A percentile compares a stretch with the other conserved stretches of the same genome.
phyloP scores from a whole-genome alignment of 2,329 filamentous ascomycete species.

The Hawksworthiomyces lignivorus region DNA sequence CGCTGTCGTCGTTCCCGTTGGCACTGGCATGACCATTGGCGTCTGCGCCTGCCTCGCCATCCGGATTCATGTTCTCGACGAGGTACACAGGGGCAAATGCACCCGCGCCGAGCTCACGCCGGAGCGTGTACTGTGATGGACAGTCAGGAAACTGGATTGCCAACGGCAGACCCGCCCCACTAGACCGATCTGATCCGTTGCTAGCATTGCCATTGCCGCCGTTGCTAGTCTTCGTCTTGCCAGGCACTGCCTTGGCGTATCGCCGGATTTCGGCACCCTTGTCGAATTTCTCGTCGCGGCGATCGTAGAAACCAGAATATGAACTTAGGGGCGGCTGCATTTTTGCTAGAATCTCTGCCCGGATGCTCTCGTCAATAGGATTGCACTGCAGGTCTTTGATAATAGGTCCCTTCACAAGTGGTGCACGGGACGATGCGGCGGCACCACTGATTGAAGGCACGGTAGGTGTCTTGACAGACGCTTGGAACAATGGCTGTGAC shows the following conservation, averaged over 20 bases:
- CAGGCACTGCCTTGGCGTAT: constrained; percentile 61
- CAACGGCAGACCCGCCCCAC: constrained; percentile 51
- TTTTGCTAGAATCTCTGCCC: constrained; percentile 65
- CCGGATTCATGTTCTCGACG: constrained; percentile 61
- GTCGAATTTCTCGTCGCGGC: constrained; percentile 54
- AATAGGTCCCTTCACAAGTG: constrained; percentile 55
- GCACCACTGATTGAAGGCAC: constrained; percentile 30
- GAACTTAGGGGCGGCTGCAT: constrained; percentile 65
- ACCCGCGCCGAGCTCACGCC: constrained; percentile 80
- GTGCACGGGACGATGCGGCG: constrained; percentile 18
- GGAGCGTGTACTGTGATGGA: constrained; percentile 64
- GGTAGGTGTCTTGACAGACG: constrained; percentile 23
- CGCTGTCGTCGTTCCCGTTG: constrained; percentile 32
- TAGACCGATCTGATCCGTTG: constrained; percentile 50
- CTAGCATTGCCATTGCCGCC: constrained; percentile 25
- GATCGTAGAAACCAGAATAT: constrained; percentile 75
- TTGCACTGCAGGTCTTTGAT: constrained; percentile 83
- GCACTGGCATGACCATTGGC: constrained; percentile 36
- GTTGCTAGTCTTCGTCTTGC: constrained; percentile 48
- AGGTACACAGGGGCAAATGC: constrained; percentile 95
- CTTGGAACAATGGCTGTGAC: constrained; percentile 39
- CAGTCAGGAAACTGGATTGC: constrained; percentile 61
- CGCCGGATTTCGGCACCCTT: constrained; percentile 71
- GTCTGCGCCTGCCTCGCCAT: constrained; percentile 32
- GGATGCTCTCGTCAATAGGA: constrained; percentile 71